Evolutionary conservation across 1,284 basidiomycete species (phyloP).

Genomic region (Ganoderma meredithae): DNA sequence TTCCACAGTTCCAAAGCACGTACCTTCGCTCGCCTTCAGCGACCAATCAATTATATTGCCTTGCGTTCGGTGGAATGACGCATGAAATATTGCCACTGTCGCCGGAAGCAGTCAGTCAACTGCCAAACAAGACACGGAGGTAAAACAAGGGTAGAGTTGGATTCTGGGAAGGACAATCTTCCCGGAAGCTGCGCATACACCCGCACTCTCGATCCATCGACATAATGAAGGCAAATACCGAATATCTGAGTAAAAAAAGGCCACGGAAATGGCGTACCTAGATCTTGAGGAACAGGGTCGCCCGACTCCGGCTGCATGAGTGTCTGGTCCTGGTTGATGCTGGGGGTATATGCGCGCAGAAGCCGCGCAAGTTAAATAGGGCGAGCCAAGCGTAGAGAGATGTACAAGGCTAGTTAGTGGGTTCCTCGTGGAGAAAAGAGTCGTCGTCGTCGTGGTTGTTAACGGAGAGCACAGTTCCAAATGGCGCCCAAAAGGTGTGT

Average conservation of each 20-base stretch:
- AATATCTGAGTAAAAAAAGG: background rate
- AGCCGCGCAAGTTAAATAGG: slow-evolving; percentile 3
- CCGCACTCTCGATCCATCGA: background rate
- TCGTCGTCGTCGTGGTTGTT: slow-evolving; percentile 26
- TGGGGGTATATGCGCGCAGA: slow-evolving; percentile 7
- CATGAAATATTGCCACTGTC: slow-evolving; percentile 81
- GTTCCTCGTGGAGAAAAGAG: slow-evolving; percentile 14
- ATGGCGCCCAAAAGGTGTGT: slow-evolving; percentile 1
- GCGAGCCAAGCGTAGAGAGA: background rate
- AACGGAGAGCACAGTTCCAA: slow-evolving; percentile 1
- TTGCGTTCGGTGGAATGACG: slow-evolving; percentile 81
- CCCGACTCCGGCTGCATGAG: slow-evolving; percentile 31
- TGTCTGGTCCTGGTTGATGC: background rate
- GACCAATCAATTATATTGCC: slow-evolving; percentile 82
- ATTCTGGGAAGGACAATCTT: background rate
- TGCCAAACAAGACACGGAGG: background rate
- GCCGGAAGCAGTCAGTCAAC: background rate
- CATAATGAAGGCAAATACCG: background rate
- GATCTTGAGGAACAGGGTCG: slow-evolving; percentile 53
- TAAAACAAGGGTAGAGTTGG: background rate
- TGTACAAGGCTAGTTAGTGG: slow-evolving; percentile 6
- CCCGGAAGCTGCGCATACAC: background rate
- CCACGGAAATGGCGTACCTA: slow-evolving; percentile 44
- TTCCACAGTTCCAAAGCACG: slow-evolving; percentile 23
- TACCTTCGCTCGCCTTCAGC: slow-evolving; percentile 70